Conservation (phyloP, 164 flowering plant genomes). For the Kingdonia uniflora region DNA sequence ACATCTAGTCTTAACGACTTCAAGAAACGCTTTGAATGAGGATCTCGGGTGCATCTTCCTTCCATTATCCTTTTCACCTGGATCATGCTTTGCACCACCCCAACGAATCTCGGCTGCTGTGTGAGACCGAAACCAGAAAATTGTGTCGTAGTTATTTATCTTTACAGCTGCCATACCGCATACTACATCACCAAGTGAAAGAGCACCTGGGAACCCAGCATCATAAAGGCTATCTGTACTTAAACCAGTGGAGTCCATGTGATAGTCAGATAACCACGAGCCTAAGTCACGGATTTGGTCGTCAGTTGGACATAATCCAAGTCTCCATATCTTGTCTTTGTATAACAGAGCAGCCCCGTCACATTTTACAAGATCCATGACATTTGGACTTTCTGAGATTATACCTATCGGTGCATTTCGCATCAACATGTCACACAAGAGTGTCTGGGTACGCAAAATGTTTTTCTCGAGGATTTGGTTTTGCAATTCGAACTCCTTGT, state of each 20-base stretch:
- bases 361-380: constrained; percentile 91
- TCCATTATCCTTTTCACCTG: constrained; percentile 73
- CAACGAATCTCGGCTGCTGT: constrained; percentile 80
- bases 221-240: constrained; percentile 89
- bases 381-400: constrained; percentile 71
- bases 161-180: constrained; percentile 97
- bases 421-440: constrained; percentile 90
- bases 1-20: constrained; percentile 83
- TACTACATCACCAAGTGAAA: constrained; percentile 54
- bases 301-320: constrained; percentile 67
- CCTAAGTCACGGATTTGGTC: constrained; percentile 50
- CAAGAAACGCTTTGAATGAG: constrained; percentile 92
- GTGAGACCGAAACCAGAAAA: constrained; percentile 87
- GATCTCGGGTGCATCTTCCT: constrained; percentile 93
- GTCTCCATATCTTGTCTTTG: constrained; percentile 48
- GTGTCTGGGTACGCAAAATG: constrained; percentile 79
- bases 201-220: constrained; percentile 83
- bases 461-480: constrained; percentile 77
- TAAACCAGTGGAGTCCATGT: constrained; percentile 86
- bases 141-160: constrained; percentile 62
- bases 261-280: constrained; percentile 58
- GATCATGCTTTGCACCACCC: constrained; percentile 97
- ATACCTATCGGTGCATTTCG: constrained; percentile 90
- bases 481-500: constrained; percentile 76
- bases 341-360: constrained; percentile 86